Evolutionary conservation across 768 basidiomycete species (phyloP).

Genomic region (Pulveroboletus sp.): DNA sequence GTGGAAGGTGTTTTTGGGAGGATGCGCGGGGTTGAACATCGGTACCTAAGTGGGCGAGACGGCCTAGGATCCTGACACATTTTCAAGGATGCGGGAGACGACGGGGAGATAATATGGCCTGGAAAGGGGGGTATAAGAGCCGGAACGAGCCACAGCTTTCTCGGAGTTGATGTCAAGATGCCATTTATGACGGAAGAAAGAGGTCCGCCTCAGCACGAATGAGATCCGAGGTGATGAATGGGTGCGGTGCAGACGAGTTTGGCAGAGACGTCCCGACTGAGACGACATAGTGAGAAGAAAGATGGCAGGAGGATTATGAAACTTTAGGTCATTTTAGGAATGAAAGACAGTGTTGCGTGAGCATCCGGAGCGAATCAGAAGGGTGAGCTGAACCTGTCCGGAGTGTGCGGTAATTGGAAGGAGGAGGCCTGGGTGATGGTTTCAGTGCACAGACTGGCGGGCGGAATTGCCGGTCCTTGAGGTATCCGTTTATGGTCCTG

Average conservation of each 20-base stretch:
- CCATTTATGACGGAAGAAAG: slow-evolving; percentile 15
- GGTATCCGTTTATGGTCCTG: slow-evolving; percentile 20
- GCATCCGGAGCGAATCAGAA: slow-evolving; percentile 7
- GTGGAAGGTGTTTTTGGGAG: background rate
- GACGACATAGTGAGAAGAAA: slow-evolving; percentile 23
- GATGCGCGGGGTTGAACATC: slow-evolving; percentile 6
- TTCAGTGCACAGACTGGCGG: slow-evolving; percentile 2
- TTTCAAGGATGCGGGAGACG: slow-evolving; percentile 9
- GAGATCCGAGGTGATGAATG: slow-evolving; percentile 34
- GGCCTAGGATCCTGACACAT: slow-evolving; percentile 27
- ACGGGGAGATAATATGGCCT: slow-evolving; percentile 13
- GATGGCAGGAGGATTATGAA: slow-evolving; percentile 25
- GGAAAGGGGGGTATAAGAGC: slow-evolving; percentile 29
- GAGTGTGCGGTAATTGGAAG: slow-evolving; percentile 15
- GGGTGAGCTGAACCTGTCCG: slow-evolving; percentile 3
- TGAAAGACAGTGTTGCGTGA: slow-evolving; percentile 22
- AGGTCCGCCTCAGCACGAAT: slow-evolving; percentile 22
- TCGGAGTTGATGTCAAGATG: slow-evolving; percentile 30
- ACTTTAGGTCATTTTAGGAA: slow-evolving; percentile 34
- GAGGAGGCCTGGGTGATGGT: slow-evolving; percentile 1
- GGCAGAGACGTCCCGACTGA: slow-evolving; percentile 32
- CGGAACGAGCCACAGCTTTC: slow-evolving; percentile 30
- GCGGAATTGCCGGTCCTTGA: slow-evolving; percentile 19
- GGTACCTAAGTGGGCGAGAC: slow-evolving; percentile 20
- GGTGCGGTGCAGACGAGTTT: slow-evolving; percentile 31